A percentile compares a stretch with the other conserved stretches of the same genome.
phyloP scores from a whole-genome alignment of 148 eudicot species.

The Diospyros lotus region DNA sequence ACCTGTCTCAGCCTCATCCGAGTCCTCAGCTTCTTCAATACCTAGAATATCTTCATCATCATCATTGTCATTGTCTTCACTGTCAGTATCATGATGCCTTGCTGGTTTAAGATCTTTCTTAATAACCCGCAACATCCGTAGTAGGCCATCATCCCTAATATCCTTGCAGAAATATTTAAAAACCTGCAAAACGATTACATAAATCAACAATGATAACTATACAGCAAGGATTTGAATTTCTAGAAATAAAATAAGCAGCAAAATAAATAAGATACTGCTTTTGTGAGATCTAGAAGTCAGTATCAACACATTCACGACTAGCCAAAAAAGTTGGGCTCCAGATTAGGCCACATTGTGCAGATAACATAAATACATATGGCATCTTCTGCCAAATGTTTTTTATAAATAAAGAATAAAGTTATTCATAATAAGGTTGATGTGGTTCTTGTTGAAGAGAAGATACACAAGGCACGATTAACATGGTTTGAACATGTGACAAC shows the following conservation, averaged over 20 bases:
- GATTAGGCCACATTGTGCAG: not conserved
- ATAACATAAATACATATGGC: not conserved
- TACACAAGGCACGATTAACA: too few species aligned
- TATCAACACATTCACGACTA: too few species aligned
- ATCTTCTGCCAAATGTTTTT: not conserved
- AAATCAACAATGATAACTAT: not conserved
- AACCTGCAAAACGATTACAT: conserved; percentile 44
- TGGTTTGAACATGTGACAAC: too few species aligned
- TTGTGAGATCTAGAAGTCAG: too few species aligned
- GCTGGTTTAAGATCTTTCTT: conserved; percentile 95
- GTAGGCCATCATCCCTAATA: conserved; percentile 76
- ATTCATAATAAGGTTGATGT: not conserved
- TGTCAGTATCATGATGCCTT: conserved; percentile 57
- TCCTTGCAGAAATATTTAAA: conserved; percentile 68
- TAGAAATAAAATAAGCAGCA: not conserved
- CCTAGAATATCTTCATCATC: conserved; percentile 69
- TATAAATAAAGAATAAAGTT: not conserved
- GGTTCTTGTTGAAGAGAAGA: too few species aligned
- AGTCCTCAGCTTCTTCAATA: conserved; percentile 71
- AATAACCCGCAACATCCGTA: conserved; percentile 78
- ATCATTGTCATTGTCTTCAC: conserved; percentile 51
- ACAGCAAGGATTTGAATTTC: not conserved
- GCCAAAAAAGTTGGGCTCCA: not conserved
- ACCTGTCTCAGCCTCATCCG: conserved; percentile 62
- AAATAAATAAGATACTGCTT: too few species aligned